These are phyloP conservation scores for Condylostoma magnum DNA, from an alignment of 169 alveolate genomes.

Conservation along the genomic window DNA sequence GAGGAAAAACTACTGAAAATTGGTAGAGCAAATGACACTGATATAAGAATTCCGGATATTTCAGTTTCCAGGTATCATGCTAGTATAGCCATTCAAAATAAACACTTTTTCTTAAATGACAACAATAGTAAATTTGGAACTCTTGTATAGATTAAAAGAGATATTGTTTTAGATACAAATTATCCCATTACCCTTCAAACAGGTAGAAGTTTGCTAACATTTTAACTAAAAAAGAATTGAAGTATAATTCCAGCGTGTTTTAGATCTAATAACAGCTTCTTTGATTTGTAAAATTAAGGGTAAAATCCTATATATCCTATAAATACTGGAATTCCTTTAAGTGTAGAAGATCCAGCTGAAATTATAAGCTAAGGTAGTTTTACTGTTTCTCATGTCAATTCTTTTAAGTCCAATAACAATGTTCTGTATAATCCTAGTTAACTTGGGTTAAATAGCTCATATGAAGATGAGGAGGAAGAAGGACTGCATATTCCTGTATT, in stretches of 20 bases:
- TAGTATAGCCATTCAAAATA: conserved; percentile 12
- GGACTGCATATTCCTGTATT: too few species aligned
- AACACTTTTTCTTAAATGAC: conserved; percentile 90
- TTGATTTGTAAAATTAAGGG: background rate
- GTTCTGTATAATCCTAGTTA: background rate
- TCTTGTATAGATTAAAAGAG: conserved; percentile 64
- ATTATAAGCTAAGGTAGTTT: background rate
- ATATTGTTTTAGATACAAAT: conserved; percentile 29
- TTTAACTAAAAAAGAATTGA: background rate
- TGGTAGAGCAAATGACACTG: conserved; percentile 94
- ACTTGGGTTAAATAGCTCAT: conserved; percentile 14
- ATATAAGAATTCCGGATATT: conserved; percentile 91
- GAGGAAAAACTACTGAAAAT: conserved; percentile 56
- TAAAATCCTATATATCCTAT: background rate
- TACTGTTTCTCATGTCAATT: background rate
- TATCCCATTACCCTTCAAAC: background rate
- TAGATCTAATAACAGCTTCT: background rate
- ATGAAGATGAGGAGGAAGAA: conserved; percentile 4
- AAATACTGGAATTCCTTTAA: conserved; percentile 17
- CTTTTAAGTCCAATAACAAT: background rate
- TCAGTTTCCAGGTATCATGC: conserved; percentile 95
- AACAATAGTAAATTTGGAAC: conserved; percentile 94
- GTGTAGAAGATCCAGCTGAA: conserved; percentile 2
- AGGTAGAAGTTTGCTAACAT: background rate
- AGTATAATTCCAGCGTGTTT: background rate